phyloP scores from a whole-genome alignment of 2,329 filamentous ascomycete species.

The Trichoderma breve region DNA sequence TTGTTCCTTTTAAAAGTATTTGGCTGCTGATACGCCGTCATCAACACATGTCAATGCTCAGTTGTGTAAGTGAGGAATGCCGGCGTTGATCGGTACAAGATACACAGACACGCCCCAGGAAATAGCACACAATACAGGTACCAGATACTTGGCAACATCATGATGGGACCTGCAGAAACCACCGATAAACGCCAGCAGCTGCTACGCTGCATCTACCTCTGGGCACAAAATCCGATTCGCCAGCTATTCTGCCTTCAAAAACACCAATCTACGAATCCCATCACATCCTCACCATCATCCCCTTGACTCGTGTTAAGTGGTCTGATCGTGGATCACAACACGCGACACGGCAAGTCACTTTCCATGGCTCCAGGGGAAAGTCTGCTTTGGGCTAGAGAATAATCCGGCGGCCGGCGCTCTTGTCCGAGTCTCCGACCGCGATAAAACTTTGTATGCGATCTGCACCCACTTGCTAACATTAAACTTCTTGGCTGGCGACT shows the following conservation, averaged over 20 bases:
- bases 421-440: constrained; percentile 11
- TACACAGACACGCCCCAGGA: fast-evolving
- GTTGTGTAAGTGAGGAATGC: not conserved
- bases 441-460: constrained; percentile 1
- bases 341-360: not conserved
- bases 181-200: not conserved
- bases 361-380: constrained; percentile 6
- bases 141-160: not conserved
- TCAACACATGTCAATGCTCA: not conserved
- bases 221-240: not conserved
- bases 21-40: not conserved
- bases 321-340: constrained; percentile 14
- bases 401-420: not conserved
- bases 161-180: not conserved
- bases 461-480: not conserved
- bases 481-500: not conserved
- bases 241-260: not conserved
- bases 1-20: not conserved
- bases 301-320: constrained; percentile 11
- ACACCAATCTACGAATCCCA: not conserved
- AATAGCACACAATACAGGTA: not conserved
- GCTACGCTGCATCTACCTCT: not conserved
- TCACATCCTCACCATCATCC: not conserved
- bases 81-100: not conserved
- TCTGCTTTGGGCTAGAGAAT: not conserved